Conservation (phyloP, 257 asterid species). For the Solanum tarapatanum region DNA sequence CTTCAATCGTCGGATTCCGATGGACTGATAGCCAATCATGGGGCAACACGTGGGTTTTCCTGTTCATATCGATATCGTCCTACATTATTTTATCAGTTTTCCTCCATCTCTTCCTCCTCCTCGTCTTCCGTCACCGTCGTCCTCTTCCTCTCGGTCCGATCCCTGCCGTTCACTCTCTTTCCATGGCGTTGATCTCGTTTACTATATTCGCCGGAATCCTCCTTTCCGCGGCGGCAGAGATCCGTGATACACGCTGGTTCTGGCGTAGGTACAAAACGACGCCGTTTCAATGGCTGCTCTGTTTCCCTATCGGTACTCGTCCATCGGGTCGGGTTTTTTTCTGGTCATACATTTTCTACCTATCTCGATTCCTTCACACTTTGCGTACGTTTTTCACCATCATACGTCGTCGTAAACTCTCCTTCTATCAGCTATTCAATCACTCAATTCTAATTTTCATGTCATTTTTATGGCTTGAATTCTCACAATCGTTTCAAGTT, state of each 20-base stretch:
- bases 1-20: slow-evolving; percentile 61
- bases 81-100: slow-evolving; percentile 36
- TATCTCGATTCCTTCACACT: slow-evolving; percentile 72
- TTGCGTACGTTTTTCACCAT: slow-evolving; percentile 40
- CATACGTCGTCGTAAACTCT: slow-evolving; percentile 27
- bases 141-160: slow-evolving; percentile 57
- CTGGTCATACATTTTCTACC: slow-evolving; percentile 79
- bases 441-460: slow-evolving; percentile 48
- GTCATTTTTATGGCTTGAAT: slow-evolving; percentile 85
- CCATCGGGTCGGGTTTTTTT: slow-evolving; percentile 89
- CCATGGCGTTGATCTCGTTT: slow-evolving; percentile 63
- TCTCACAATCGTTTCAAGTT: slow-evolving; percentile 73
- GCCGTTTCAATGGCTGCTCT: slow-evolving; percentile 69
- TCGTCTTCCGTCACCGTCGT: slow-evolving; percentile 42
- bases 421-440: slow-evolving; percentile 44
- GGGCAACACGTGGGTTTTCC: slow-evolving; percentile 79
- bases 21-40: slow-evolving; percentile 64
- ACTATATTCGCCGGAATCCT: slow-evolving; percentile 59
- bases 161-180: slow-evolving; percentile 72
- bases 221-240: slow-evolving; percentile 74
- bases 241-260: slow-evolving; percentile 77
- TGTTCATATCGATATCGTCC: slow-evolving; percentile 49
- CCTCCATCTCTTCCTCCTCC: slow-evolving; percentile 40
- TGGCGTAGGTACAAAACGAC: slow-evolving; percentile 68
- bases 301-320: slow-evolving; percentile 80